phyloP scores from a whole-genome alignment of 1,284 basidiomycete genomes.

The Puccinia horiana region DNA sequence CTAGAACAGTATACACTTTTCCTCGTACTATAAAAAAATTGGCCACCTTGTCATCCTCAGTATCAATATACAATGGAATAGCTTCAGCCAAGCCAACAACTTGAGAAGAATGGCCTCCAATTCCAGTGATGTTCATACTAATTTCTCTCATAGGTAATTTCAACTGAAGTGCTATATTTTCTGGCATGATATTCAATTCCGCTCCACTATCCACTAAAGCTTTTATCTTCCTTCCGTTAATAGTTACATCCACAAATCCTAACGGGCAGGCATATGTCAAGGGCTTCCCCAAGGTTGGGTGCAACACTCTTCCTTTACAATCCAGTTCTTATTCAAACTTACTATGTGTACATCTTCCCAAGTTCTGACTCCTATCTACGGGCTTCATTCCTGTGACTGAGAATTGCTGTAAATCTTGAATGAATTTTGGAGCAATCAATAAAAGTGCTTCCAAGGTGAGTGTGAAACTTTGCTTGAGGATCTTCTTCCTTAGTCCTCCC shows the following conservation, averaged over 20 bases:
- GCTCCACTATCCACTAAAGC: conserved; percentile 3
- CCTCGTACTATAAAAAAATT: background rate
- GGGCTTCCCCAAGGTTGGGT: background rate
- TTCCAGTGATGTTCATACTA: background rate
- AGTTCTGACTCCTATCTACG: background rate
- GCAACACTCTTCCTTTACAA: no score
- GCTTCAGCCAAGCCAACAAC: background rate
- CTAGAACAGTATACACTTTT: background rate
- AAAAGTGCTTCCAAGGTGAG: background rate
- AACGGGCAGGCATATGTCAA: background rate
- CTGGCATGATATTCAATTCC: background rate
- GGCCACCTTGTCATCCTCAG: background rate
- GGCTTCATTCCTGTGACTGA: background rate
- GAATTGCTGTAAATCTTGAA: background rate
- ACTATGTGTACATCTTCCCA: background rate
- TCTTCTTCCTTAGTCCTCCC: background rate
- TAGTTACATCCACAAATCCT: background rate
- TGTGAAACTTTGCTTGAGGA: background rate
- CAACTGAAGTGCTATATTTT: background rate
- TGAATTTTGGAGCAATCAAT: background rate
- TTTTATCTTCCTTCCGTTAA: background rate
- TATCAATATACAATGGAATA: background rate
- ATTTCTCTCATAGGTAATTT: background rate
- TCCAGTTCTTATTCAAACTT: background rate
- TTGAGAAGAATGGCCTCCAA: background rate